Evolutionary conservation across 2,329 filamentous ascomycete genomes (phyloP).

Genomic region (Aspergillus sp.): DNA sequence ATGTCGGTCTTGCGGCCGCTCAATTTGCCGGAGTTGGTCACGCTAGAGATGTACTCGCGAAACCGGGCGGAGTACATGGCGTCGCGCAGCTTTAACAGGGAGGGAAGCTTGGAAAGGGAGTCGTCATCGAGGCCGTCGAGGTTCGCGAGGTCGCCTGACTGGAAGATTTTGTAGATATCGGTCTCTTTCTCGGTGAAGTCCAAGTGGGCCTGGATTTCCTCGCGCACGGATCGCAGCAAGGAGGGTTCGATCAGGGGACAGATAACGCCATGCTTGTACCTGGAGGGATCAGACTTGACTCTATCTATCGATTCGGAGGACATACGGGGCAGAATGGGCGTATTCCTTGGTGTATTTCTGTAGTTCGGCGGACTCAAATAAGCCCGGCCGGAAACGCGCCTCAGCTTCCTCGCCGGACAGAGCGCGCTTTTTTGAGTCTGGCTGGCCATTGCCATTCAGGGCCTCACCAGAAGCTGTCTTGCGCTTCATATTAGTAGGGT

Average conservation of each 20-base stretch:
- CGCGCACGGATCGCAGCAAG: conserved; percentile 80
- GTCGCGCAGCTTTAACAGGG: conserved; percentile 86
- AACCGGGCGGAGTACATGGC: conserved; percentile 89
- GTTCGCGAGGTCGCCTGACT: conserved; percentile 95
- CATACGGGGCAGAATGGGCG: conserved; percentile 42
- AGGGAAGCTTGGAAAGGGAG: conserved; percentile 81
- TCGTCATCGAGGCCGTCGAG: conserved; percentile 88
- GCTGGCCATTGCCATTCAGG: conserved; percentile 33
- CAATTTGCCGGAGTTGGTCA: conserved; percentile 81
- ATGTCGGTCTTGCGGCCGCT: conserved; percentile 96
- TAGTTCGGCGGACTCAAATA: conserved; percentile 41
- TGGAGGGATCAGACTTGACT: conserved; percentile 21
- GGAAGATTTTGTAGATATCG: conserved; percentile 99
- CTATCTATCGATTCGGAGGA: conserved; percentile 5
- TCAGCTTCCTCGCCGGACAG: conserved; percentile 38
- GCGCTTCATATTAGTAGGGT: conserved; percentile 40
- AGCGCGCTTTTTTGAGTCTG: conserved; percentile 37
- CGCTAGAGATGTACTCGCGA: conserved; percentile 79
- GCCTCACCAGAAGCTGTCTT: conserved; percentile 33
- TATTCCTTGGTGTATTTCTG: conserved; percentile 45
- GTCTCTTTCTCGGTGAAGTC: conserved; percentile 98
- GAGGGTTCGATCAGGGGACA: conserved; percentile 72
- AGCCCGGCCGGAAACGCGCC: conserved; percentile 42
- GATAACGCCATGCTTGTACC: conserved; percentile 93
- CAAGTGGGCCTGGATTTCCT: conserved; percentile 85